Conservation (phyloP, 2,329 filamentous ascomycete genomes). For the Nigrospora oryzae region DNA sequence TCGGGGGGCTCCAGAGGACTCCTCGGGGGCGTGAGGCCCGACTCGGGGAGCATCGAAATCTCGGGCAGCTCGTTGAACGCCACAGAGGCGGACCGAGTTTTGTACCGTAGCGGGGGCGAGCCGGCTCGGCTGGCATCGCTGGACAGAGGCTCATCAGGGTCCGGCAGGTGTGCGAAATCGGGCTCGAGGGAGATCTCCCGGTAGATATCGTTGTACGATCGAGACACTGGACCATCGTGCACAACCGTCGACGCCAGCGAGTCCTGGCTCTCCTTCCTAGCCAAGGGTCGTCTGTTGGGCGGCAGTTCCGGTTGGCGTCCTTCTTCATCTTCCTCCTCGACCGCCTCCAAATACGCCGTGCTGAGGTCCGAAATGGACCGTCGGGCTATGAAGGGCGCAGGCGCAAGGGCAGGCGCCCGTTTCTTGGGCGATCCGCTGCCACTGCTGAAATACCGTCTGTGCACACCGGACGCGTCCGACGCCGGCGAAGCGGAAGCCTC, state of each 20-base stretch:
- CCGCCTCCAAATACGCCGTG: conserved; percentile 19
- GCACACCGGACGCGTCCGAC: no score
- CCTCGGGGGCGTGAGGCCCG: conserved; percentile 29
- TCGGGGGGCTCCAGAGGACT: conserved; percentile 35
- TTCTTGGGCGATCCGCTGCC: no score
- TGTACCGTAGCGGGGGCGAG: conserved; percentile 35
- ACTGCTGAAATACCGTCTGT: no score
- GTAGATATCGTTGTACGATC: conserved; percentile 11
- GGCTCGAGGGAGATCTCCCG: conserved; percentile 36
- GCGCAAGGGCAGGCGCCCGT: conserved; percentile 3
- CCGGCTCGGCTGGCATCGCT: conserved; percentile 36
- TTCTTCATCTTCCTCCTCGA: conserved; percentile 16
- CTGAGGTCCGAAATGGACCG: conserved; percentile 12
- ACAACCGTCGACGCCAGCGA: conserved; percentile 28
- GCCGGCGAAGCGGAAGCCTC: no score
- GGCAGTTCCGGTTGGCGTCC: conserved; percentile 13
- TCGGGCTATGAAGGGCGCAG: conserved; percentile 4
- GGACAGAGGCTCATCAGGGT: conserved; percentile 19
- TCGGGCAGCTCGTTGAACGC: conserved; percentile 38
- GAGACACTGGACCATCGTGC: conserved; percentile 31
- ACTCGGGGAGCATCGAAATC: conserved; percentile 28
- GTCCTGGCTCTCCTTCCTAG: conserved; percentile 13
- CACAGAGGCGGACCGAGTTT: conserved; percentile 27
- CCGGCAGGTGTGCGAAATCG: conserved; percentile 23
- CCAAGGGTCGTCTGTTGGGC: conserved; percentile 10